Percentiles rank a stretch among this genome's conserved stretches.
phyloP scores from a whole-genome alignment of 192 early-diverging fungal species.

The Borealophlyctis nickersoniae region DNA sequence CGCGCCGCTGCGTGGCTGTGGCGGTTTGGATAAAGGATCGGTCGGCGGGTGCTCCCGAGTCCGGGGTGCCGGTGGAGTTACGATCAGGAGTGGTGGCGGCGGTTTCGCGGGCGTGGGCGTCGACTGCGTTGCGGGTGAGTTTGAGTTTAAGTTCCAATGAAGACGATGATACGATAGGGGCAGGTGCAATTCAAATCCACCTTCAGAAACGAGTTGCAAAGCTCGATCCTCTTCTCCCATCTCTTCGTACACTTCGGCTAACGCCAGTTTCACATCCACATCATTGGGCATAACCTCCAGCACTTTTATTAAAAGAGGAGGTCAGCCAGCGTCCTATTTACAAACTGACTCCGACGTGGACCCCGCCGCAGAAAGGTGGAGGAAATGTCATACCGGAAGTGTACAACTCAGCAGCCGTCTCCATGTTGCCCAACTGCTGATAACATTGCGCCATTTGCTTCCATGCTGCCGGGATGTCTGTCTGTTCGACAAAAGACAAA shows the following conservation, averaged over 20 bases:
- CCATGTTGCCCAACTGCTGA: conserved; percentile 52
- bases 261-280: conserved; percentile 60
- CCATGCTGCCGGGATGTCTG: conserved; percentile 44
- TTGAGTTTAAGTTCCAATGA: no score
- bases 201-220: conserved; percentile 21
- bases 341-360: no score
- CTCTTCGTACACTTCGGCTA: conserved; percentile 73
- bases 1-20: no score
- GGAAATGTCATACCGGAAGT: conserved; percentile 27
- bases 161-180: no score
- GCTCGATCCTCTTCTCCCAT: conserved; percentile 53
- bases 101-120: no score
- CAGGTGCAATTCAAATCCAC: no score
- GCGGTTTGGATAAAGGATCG: no score
- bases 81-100: no score
- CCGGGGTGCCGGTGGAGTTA: no score
- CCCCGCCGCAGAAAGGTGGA: neutral
- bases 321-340: no score
- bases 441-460: conserved; percentile 57
- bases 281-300: conserved; percentile 61
- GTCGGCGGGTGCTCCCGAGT: no score
- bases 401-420: conserved; percentile 51
- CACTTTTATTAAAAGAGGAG: conserved; percentile 24
- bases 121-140: neutral
- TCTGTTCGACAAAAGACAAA: conserved; percentile 18